These are phyloP conservation scores for Puccinellia tenuiflora DNA, from an alignment of 176 grass and related monocot genomes.

Conservation along the genomic window DNA sequence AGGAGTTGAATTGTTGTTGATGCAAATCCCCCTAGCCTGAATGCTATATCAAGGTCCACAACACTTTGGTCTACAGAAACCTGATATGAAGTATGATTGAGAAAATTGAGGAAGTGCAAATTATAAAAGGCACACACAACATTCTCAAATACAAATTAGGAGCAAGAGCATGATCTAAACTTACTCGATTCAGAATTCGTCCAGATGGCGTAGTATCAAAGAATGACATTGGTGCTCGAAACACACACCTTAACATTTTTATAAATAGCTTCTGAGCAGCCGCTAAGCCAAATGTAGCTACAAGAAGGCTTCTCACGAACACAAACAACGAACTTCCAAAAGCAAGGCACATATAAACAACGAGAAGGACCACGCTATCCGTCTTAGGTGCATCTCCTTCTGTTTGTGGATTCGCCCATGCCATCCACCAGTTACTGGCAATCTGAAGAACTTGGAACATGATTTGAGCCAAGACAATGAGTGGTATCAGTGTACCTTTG, in stretches of 20 bases:
- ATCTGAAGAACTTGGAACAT: constrained; percentile 97
- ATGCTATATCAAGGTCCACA: constrained; percentile 96
- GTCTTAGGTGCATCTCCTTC: constrained; percentile 79
- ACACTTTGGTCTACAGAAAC: constrained; percentile 99
- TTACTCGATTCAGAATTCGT: constrained; percentile 88
- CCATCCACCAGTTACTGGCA: constrained; percentile 99
- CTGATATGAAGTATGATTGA: constrained; percentile 48
- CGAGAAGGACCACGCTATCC: constrained; percentile 60
- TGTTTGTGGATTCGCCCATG: constrained; percentile 94
- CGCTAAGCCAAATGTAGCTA: constrained; percentile 97
- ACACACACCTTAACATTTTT: constrained; percentile 85
- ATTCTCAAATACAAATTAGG: not conserved
- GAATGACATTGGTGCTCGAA: constrained; percentile 97
- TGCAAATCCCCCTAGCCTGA: constrained; percentile 93
- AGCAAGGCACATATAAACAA: constrained; percentile 95
- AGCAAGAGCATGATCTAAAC: constrained; percentile 21
- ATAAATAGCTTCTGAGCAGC: constrained; percentile 89
- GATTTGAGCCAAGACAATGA: constrained; percentile 81
- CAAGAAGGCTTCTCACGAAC: constrained; percentile 92
- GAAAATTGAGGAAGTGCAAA: not conserved
- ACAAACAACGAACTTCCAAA: constrained; percentile 97
- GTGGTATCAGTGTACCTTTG: constrained; percentile 79
- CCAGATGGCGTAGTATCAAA: constrained; percentile 94
- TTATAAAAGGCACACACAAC: not conserved
- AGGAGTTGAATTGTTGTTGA: constrained; percentile 97